Base-by-base conservation (phyloP, 2,329 filamentous ascomycete species). In the Nemania sp. region DNA sequence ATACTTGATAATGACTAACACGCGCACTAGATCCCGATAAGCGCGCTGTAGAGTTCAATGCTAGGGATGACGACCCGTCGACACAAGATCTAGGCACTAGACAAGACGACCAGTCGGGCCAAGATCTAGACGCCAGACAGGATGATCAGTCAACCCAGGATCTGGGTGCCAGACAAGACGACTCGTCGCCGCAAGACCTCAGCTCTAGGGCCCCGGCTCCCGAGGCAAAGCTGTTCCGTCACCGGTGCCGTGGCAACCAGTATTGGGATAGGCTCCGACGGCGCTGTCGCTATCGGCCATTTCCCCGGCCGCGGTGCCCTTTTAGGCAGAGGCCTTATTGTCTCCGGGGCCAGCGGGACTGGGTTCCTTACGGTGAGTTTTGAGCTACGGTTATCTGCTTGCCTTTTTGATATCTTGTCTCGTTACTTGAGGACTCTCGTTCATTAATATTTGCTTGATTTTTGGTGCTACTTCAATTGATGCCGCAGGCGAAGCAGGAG, bases 281-380 rank as follows among this genome's bases (percentile, higher is more conserved):
- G 4, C 62, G 54, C 32, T 65, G 45, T 7, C 54, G 51, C 49
- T 27, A n/a, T 22, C 11, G 45, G 3, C 26, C 29, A 11, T 7
- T 55, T 11, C 20, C 13, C 15, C 24, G 58, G 2, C 53, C 64
- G 15, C 2, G 5, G 15, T 66, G 52, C 54, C 20, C 18, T 0
- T 10, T 13, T 10, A 32, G 15, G 15, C 11, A 62, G 56, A 4
- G 18, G 24, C 10, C 63, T n/a, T 66, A 38, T n/a, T 57, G 52
- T 26, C 35, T 32, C 10, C 54, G 56, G n/a, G 38, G 24, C 10
- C 8, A n/a, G 2, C 32, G 55, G n/a, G 49, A 54, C 24, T 27
- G n/a, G 18, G 49, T 49, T 5, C 20, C 18, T n/a, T 61, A 66
- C 29, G 51, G 63, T 66, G 3, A 56, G 63, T 55, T 22, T 41